A percentile compares a stretch with the other conserved stretches of the same genome.
These are phyloP conservation scores for Chytriomyces confervae DNA, from an alignment of 192 early-diverging fungal genomes.

Conservation along the genomic window DNA sequence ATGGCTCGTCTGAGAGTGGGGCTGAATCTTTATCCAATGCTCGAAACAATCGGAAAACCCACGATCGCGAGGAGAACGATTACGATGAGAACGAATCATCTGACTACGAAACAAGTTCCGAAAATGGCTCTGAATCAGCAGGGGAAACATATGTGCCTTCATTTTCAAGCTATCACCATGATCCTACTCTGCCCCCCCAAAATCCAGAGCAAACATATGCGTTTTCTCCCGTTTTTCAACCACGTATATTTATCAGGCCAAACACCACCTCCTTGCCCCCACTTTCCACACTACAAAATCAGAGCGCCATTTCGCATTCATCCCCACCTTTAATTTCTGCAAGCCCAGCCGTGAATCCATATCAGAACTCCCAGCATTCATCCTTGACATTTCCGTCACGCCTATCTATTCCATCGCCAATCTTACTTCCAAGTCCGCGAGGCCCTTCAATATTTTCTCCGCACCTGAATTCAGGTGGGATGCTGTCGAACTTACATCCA, in stretches of 20 bases:
- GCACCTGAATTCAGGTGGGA: not conserved
- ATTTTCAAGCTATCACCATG: no score
- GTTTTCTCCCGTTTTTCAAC: slow-evolving; percentile 33
- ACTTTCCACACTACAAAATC: slow-evolving; percentile 27
- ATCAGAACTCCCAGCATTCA: not conserved
- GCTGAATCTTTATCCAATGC: no score
- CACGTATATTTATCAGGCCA: slow-evolving; percentile 33
- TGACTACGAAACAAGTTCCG: no score
- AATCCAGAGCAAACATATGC: slow-evolving; percentile 30
- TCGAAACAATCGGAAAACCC: no score
- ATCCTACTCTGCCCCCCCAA: slow-evolving; percentile 15
- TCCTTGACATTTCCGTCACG: not conserved
- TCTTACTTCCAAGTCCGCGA: slow-evolving; percentile 30
- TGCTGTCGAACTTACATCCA: slow-evolving; percentile 6
- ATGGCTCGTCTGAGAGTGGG: no score
- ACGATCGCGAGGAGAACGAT: no score
- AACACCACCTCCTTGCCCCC: slow-evolving; percentile 33
- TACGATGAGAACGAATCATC: no score
- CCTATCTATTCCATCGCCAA: slow-evolving; percentile 30
- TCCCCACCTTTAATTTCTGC: slow-evolving; percentile 23
- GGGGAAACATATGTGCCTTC: no score
- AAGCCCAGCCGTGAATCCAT: slow-evolving; percentile 15
- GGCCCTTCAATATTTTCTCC: slow-evolving; percentile 17
- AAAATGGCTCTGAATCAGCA: no score
- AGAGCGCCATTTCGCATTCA: slow-evolving; percentile 19